phyloP scores from a whole-genome alignment of 805 yeast genomes.

The Lachancea meyersii region DNA sequence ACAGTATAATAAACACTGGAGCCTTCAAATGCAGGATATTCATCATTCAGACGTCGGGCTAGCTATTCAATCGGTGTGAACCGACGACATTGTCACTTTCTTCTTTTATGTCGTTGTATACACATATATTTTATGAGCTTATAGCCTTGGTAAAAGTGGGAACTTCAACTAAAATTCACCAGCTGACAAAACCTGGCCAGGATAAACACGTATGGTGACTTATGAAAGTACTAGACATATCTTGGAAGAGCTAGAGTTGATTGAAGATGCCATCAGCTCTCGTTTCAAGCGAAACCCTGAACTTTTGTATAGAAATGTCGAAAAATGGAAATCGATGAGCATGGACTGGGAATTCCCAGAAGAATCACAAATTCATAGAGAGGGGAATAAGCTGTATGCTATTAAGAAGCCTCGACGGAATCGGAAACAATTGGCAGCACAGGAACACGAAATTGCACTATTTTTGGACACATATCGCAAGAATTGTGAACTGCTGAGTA shows the following conservation, averaged over 20 bases:
- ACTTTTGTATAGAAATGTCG: constrained; percentile 36
- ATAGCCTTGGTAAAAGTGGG: too few species aligned
- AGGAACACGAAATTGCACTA: constrained; percentile 58
- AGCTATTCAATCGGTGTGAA: too few species aligned
- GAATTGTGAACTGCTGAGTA: neutral
- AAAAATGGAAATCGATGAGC: constrained; percentile 8
- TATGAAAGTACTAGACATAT: constrained; percentile 35
- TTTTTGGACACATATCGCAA: constrained; percentile 44
- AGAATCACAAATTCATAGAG: constrained; percentile 11
- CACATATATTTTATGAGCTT: too few species aligned
- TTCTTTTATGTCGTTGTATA: too few species aligned
- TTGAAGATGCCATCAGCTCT: constrained; percentile 60
- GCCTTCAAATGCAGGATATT: too few species aligned
- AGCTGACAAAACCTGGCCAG: neutral
- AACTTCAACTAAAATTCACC: too few species aligned
- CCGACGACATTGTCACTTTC: too few species aligned
- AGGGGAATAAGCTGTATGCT: constrained; percentile 29
- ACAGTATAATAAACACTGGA: neutral
- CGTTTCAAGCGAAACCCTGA: constrained; percentile 59
- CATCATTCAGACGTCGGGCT: too few species aligned
- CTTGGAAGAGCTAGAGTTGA: constrained; percentile 61
- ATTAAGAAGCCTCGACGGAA: constrained; percentile 38
- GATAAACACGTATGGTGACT: neutral
- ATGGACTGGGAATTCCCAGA: constrained; percentile 17
- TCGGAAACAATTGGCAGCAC: constrained; percentile 46